These are phyloP conservation scores for Plantago elongata DNA, from an alignment of 257 asterid species.

Conservation along the genomic window DNA sequence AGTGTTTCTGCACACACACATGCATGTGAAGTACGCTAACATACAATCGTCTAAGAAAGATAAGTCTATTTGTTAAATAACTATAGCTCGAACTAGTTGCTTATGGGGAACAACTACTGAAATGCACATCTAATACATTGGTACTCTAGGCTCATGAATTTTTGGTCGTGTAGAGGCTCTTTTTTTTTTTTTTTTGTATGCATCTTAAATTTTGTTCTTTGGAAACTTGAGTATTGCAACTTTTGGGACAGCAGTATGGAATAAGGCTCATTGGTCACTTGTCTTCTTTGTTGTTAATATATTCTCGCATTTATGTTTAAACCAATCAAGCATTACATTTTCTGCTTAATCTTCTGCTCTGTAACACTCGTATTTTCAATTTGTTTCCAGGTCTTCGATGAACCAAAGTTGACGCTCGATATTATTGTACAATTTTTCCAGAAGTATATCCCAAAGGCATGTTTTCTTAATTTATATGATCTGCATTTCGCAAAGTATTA, in stretches of 20 bases:
- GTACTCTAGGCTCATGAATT: too few relatives aligned
- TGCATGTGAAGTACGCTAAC: too few relatives aligned
- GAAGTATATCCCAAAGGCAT: conserved; percentile 76
- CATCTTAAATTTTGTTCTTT: neutral
- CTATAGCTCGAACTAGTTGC: conserved; percentile 10
- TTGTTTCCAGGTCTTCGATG: conserved; percentile 61
- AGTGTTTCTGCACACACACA: neutral
- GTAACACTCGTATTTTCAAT: conserved; percentile 8
- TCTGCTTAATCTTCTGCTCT: neutral
- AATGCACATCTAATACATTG: neutral
- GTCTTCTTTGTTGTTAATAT: too few relatives aligned
- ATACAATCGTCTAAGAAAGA: too few relatives aligned
- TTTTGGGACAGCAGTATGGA: conserved; percentile 3
- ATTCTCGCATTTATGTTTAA: too few relatives aligned
- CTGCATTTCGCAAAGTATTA: neutral
- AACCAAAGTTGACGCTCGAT: conserved; percentile 59
- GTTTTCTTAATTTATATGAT: conserved; percentile 16
- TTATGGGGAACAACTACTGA: neutral
- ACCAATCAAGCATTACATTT: neutral
- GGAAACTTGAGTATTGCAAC: neutral
- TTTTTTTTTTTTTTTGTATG: too few relatives aligned
- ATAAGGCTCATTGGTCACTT: neutral
- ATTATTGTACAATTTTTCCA: conserved; percentile 63
- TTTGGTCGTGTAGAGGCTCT: too few relatives aligned
- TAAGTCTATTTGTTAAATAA: too few relatives aligned